A percentile compares a stretch with the other conserved stretches of the same genome.
phyloP scores from a whole-genome alignment of 2,329 filamentous ascomycete genomes.

The Paracorniculantispora psalliotae region DNA sequence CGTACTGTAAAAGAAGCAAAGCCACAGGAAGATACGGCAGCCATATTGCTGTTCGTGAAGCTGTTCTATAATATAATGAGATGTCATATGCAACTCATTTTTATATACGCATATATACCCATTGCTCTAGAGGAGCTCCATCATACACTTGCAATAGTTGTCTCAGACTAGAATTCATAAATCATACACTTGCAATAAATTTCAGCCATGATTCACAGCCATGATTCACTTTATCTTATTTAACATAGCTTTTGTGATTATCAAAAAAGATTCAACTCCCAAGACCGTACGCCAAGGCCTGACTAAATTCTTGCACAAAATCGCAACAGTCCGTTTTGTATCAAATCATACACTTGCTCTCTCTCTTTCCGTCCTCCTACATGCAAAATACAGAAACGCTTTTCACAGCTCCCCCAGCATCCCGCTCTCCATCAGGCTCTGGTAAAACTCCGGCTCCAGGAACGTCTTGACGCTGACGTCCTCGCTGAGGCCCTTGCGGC shows the following conservation, averaged over 20 bases:
- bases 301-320: not conserved
- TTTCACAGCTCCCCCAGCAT: slow-evolving; percentile 59
- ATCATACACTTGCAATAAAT: too few relatives aligned
- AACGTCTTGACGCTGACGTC: slow-evolving; percentile 96
- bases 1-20: too few relatives aligned
- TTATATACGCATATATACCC: too few relatives aligned
- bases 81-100: too few relatives aligned
- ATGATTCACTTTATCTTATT: not conserved
- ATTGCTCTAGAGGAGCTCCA: not conserved
- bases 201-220: too few relatives aligned
- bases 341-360: not conserved
- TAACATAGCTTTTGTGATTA: not conserved
- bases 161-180: too few relatives aligned
- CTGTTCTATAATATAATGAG: too few relatives aligned
- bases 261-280: not conserved
- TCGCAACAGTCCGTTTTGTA: not conserved
- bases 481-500: slow-evolving; percentile 89
- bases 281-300: slow-evolving; percentile 12
- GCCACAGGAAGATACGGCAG: too few relatives aligned
- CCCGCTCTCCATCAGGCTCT: slow-evolving; percentile 81
- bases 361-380: not conserved
- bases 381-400: not conserved
- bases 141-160: not conserved
- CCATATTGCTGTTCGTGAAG: too few relatives aligned
- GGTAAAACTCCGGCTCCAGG: slow-evolving; percentile 89